Evolutionary conservation across 139 green algal species (phyloP), one percentile per base, ranked within the genome.

Genomic region (Chlamydomonas asymmetrica): DNA sequence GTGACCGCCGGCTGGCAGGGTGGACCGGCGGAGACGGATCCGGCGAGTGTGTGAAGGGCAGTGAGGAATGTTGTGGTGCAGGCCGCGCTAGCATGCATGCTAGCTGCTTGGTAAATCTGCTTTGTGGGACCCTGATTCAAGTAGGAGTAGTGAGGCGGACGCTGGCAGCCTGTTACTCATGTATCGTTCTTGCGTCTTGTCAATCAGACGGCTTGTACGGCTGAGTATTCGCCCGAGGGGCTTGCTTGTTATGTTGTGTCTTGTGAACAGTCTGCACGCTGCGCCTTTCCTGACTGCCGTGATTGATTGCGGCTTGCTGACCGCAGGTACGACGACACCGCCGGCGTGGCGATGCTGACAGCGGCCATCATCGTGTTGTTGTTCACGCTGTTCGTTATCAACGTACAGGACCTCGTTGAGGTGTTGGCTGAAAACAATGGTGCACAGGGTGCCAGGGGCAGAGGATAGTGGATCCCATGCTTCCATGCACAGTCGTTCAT

Each of bases 351-450:
- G 52, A 43, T 38, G 5, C 67, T 82, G 48, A 82, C 65, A 9
- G 69, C 71, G 0, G n/a, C 66, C 4, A 57, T 82, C 13, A 59
- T 61, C 8, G 4, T 82, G 38, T 50, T 63, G 23, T 40, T 78
- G n/a, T 69, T 69, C 37, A 40, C n/a, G 1, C 63, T 82, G 3
- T 32, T 82, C 35, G 31, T 66, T 8, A 32, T 48, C 50, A 78
- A 82, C 70, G 63, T 82, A 29, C 69, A 69, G 0, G 76, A 82
- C 64, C n/a, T 78, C 31, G 61, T 82, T 50, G 76, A 82, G 70
- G 72, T 72, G 38, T 40, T 75, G 56, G 70, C 40, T 5, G 29
- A 50, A 40, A 13, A 32, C 16, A 39, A n/a, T 5, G 45, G 18
- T 16, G 70, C n/a, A n/a, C n/a, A 37, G 3, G 61, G 37, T 4